Evolutionary conservation across 495 filamentous ascomycete genomes (phyloP), one percentile per base, ranked within the genome.

Genomic region (Echria macrotheca): DNA sequence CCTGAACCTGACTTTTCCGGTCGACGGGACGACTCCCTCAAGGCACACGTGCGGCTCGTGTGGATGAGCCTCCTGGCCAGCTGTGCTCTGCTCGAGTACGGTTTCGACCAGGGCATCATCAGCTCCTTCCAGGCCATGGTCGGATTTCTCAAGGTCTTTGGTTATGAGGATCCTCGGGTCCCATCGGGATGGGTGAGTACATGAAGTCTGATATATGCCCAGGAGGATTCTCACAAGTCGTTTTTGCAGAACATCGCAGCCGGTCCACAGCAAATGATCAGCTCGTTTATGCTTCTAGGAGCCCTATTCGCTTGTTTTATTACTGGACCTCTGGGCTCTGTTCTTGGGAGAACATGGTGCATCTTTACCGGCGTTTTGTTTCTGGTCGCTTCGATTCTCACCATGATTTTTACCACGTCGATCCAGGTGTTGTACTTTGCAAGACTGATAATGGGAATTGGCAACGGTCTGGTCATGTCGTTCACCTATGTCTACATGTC

Each of bases 101-200:
- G 47, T 31, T 43, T 50, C 26, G 47, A 50, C 37, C n/a, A 43
- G 18, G 28, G 47, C 26, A 42, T 50, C 26, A 17, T 50, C 4
- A 39, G 47, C 18, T 42, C 38, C 38, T 43, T 50, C 28, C 47
- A 50, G 38, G 47, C 47, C 47, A 50, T 50, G 47, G 38, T 50
- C 17, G 47, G 47, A 33, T 50, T 50, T 21, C 37, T 50, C 8
- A 50, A 50, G 28, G 47, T 50, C 11, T 43, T 42, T 50, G 47
- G 47, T 11, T 50, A 50, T 14, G 25, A 42, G 37, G 47, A 42
- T 42, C 38, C 37, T 4, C 25, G 26, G 8, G 25, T 50, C 38
- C 47, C 47, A 3, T 5, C 37, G 4, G 47, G 46, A 40, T 49
- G 46, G 46, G 44, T 47, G 15, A 36, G 44, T 25, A 1, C 5